Base-by-base conservation (phyloP, 1,139 yeast genomes). In the Taphrina wiesneri region DNA sequence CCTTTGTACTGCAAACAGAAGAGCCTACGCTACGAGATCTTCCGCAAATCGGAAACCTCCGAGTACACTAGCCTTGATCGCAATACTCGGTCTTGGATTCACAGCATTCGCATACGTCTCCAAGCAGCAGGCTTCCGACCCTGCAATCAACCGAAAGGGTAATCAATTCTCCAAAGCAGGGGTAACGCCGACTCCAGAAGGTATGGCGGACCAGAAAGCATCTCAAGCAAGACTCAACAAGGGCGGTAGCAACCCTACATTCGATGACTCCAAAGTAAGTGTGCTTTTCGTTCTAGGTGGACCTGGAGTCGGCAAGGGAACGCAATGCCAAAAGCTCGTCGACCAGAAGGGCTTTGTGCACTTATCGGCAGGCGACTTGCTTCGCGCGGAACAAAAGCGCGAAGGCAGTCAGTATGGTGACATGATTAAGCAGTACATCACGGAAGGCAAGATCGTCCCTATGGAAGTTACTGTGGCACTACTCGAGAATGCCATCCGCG, bases 401-500 rank as follows among this genome's bases (percentile, higher is more conserved):
- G 81, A 83, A 62, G 96, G 91, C 4, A 90, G 97, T 43, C 80
- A 88, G 76, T 90, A 83, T 75, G 98, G 98, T 66, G 88, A 87
- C 69, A 79, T 93, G 74, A 93, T 93, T 75, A 92, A 88, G 45
- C 83, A 84, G 71, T 87, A 86, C 75, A 92, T 93, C 74, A 86
- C 83, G 71, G 96, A 91, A 69, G 99, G 99, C 15, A 77, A 82
- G 65, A 93, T 93, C 74, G 99, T 93, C 21, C 99, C 99, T 9
- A 97, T 92, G 78, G 97, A 92, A 75, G 88, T 93, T 63, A 93
- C 99, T 0, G 82, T 93, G 72, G 93, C 91, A 0, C 79, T 93
- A 69, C 81, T 93, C 73, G 84, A 87, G 72, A 86, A 87, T 70
- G 96, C 97, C 13, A 91, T 93, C 77, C 74, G 79, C 63, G 79